Conservation (phyloP, 345 rosid species). For the Nasturtium officinale region DNA sequence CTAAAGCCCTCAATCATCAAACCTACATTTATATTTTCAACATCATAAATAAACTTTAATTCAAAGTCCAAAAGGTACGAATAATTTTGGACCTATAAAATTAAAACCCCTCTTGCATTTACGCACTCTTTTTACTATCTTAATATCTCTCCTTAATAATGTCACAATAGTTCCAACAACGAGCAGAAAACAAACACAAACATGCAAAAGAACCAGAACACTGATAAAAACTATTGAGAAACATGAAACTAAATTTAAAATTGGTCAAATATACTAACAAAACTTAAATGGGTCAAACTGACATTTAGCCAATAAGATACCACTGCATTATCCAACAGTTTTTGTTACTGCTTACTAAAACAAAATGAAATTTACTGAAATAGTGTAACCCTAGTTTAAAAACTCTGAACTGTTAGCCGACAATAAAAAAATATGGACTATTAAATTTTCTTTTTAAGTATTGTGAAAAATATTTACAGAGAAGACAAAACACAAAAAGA, state of each 20-base stretch:
- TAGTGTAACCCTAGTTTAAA: slow-evolving; percentile 20
- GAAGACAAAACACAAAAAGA: slow-evolving; percentile 38
- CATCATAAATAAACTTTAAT: slow-evolving; percentile 15
- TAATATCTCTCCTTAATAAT: slow-evolving; percentile 9
- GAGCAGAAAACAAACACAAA: slow-evolving; percentile 18
- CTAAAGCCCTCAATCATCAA: slow-evolving; percentile 41
- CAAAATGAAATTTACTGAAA: slow-evolving; percentile 13
- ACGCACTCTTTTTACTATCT: slow-evolving; percentile 28
- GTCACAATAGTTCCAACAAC: slow-evolving; percentile 22
- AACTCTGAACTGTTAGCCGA: slow-evolving; percentile 2
- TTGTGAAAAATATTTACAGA: not conserved
- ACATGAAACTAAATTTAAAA: slow-evolving; percentile 17
- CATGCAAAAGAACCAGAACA: not conserved
- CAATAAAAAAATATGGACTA: not conserved
- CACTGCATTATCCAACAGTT: slow-evolving; percentile 37
- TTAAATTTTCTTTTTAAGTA: not conserved
- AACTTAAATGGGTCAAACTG: slow-evolving; percentile 43
- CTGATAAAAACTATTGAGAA: slow-evolving; percentile 16
- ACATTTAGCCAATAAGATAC: slow-evolving; percentile 34
- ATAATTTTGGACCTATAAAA: slow-evolving; percentile 24
- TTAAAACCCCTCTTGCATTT: slow-evolving; percentile 23
- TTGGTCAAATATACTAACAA: slow-evolving; percentile 12
- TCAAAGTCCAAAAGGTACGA: slow-evolving; percentile 16
- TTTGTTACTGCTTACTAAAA: slow-evolving; percentile 26
- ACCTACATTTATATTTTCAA: slow-evolving; percentile 30